Evolutionary conservation across 2,329 filamentous ascomycete genomes (phyloP).

Genomic region (Thielaviopsis musarum): DNA sequence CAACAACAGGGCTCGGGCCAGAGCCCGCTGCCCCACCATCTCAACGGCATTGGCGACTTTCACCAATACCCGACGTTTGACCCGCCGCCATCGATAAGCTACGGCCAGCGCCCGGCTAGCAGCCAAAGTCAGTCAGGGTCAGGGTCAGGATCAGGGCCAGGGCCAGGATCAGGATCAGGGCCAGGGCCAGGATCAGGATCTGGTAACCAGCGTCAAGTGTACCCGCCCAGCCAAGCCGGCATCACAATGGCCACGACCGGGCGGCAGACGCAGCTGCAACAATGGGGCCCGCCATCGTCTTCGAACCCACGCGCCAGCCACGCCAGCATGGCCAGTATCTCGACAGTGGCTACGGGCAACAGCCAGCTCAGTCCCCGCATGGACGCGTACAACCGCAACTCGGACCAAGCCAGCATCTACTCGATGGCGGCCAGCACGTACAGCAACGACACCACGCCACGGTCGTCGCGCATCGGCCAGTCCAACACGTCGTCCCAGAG

Average conservation of each 20-base stretch:
- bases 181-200: background rate
- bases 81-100: slow-evolving; percentile 28
- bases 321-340: slow-evolving; percentile 29
- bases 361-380: slow-evolving; percentile 35
- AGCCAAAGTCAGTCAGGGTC: slow-evolving; percentile 28
- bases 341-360: slow-evolving; percentile 41
- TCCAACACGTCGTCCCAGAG: slow-evolving; percentile 40
- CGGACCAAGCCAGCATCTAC: slow-evolving; percentile 36
- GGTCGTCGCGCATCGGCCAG: slow-evolving; percentile 35
- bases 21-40: slow-evolving; percentile 65
- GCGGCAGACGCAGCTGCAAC: slow-evolving; percentile 58
- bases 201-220: background rate
- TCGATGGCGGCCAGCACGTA: slow-evolving; percentile 7
- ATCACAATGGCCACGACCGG: slow-evolving; percentile 57
- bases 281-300: slow-evolving; percentile 43
- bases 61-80: slow-evolving; percentile 77
- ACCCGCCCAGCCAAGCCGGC: slow-evolving; percentile 38
- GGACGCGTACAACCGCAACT: slow-evolving; percentile 40
- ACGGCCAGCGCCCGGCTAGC: slow-evolving; percentile 16
- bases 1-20: slow-evolving; percentile 46
- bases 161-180: background rate
- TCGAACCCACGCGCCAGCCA: slow-evolving; percentile 30
- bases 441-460: slow-evolving; percentile 18
- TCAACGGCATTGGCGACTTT: slow-evolving; percentile 69
- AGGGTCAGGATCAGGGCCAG: slow-evolving; percentile 13